Percentiles rank a stretch among this genome's conserved stretches.
Conservation (phyloP, 2,329 filamentous ascomycete genomes). For the Helotiales sp. region DNA sequence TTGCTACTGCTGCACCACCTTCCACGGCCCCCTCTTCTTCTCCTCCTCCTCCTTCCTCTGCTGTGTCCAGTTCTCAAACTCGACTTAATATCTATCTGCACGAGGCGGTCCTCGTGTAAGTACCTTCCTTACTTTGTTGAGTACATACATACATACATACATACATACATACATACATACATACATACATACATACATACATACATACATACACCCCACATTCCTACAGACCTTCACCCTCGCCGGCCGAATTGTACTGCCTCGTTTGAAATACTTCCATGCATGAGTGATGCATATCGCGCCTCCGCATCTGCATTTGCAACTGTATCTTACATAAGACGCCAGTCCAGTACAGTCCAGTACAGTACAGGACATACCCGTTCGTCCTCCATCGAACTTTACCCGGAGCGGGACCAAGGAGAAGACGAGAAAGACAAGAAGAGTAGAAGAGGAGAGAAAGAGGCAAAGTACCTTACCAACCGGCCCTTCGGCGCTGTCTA, state of each 20-base stretch:
- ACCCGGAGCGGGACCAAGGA: neutral
- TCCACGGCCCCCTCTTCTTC: conserved; percentile 7
- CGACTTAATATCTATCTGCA: neutral
- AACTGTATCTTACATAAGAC: conserved; percentile 8
- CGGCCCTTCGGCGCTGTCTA: conserved; percentile 4
- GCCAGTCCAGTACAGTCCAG: too few relatives aligned
- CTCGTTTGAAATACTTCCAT: conserved; percentile 13
- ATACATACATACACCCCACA: too few relatives aligned
- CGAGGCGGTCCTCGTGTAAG: conserved; percentile 4
- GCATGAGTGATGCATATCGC: conserved; percentile 8
- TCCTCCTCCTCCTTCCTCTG: neutral
- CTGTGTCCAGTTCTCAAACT: neutral
- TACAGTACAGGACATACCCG: neutral
- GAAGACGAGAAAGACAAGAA: neutral
- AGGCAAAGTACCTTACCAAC: neutral
- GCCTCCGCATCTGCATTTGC: neutral
- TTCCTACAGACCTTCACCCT: neutral
- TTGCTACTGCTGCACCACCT: conserved; percentile 6
- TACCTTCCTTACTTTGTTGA: neutral
- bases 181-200: too few relatives aligned
- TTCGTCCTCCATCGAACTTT: neutral
- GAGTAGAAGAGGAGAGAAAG: neutral
- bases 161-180: too few relatives aligned
- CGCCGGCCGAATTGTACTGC: neutral
- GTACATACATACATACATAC: too few relatives aligned